Evolutionary conservation across 2,329 filamentous ascomycete species (phyloP).

Genomic region (Cryphonectria carpinicola): DNA sequence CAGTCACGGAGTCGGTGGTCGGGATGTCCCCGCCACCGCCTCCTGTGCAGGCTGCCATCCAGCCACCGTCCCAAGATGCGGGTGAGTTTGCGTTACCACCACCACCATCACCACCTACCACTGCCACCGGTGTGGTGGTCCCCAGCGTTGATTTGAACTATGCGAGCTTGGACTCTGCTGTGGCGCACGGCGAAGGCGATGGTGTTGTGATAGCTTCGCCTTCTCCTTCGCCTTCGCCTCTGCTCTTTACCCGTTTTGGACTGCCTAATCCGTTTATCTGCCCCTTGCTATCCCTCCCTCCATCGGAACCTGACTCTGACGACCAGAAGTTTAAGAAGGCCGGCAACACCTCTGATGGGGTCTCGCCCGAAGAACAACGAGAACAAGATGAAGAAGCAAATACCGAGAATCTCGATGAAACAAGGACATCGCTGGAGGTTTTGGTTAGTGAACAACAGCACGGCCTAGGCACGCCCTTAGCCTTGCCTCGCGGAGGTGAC

Average conservation of each 20-base stretch:
- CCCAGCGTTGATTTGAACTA: slow-evolving; percentile 27
- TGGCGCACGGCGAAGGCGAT: neutral
- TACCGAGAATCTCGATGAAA: neutral
- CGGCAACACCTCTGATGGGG: slow-evolving; percentile 14
- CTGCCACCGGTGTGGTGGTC: slow-evolving; percentile 7
- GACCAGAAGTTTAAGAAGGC: slow-evolving; percentile 25
- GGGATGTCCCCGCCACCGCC: neutral
- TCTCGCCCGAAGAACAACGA: neutral
- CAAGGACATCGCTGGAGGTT: neutral
- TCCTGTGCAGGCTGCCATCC: slow-evolving; percentile 4
- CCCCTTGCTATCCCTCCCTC: slow-evolving; percentile 10
- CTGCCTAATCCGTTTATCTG: slow-evolving; percentile 16
- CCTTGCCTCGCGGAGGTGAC: neutral
- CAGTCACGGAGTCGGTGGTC: slow-evolving; percentile 25
- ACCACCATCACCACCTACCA: slow-evolving; percentile 16
- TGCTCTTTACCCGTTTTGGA: slow-evolving; percentile 10
- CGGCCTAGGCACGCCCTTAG: neutral
- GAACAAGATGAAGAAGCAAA: neutral
- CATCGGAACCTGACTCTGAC: slow-evolving; percentile 25
- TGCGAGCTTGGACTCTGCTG: slow-evolving; percentile 6
- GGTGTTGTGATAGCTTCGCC: neutral
- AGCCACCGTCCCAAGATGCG: slow-evolving; percentile 18
- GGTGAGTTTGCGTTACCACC: slow-evolving; percentile 22
- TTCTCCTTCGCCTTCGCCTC: neutral
- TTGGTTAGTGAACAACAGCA: neutral